Conservation (phyloP, 345 rosid species). For the Eucalyptus polyanthemos region DNA sequence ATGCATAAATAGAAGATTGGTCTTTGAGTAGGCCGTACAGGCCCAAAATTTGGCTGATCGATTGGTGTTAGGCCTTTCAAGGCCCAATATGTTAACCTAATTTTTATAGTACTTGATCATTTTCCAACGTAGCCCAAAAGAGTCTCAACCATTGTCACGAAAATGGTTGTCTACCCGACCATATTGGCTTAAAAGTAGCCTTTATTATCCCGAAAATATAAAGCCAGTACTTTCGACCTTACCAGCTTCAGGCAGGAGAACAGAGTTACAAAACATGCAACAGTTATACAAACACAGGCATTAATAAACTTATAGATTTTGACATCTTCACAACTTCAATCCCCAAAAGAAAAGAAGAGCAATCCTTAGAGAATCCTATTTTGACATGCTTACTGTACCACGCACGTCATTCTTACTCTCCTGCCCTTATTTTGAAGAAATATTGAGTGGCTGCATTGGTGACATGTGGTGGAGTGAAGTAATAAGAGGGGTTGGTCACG, state of each 20-base stretch:
- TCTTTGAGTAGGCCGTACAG: neutral
- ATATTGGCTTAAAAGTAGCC: neutral
- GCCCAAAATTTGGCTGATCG: neutral
- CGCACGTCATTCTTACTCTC: neutral
- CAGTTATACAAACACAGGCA: neutral
- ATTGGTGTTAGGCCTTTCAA: neutral
- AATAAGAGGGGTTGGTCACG: neutral
- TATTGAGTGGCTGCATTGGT: neutral
- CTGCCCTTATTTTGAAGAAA: neutral
- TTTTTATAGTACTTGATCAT: neutral
- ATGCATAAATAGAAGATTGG: neutral
- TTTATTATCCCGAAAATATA: neutral
- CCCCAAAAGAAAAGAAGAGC: neutral
- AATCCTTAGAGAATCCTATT: neutral
- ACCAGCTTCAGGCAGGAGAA: neutral
- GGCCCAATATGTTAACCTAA: neutral
- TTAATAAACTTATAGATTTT: neutral
- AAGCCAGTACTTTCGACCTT: neutral
- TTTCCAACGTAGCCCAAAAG: neutral
- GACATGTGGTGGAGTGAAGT: neutral
- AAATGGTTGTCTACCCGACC: neutral
- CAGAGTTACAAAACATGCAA: neutral
- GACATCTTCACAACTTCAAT: neutral
- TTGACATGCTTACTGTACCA: neutral
- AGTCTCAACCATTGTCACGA: neutral